Evolutionary conservation across 345 rosid genomes (phyloP), one percentile per base, ranked within the genome.

Genomic region (Eucalyptus sideroxylon): DNA sequence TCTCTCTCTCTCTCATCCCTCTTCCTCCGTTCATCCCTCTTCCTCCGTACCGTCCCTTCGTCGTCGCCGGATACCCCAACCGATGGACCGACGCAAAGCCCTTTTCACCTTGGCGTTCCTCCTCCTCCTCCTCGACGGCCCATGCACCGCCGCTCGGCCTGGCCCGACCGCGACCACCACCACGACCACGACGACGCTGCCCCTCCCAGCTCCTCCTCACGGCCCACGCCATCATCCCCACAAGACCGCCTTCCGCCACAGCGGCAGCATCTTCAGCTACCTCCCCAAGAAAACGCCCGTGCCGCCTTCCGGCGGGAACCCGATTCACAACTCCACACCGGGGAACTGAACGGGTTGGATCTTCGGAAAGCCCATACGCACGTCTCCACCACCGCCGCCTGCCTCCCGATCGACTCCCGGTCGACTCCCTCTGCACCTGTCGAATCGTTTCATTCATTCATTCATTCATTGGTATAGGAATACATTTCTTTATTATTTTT

Each of bases 41-140:
- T 50, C 51, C 16, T 50, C 51, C 51, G 50, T 49, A 2, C 50
- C 50, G 51, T 50, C 6, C 51, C 51, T 14, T 50, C 51, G 51
- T 50, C 51, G 51, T 50, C 51, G 51, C 51, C 51, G 51, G 6
- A 50, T 49, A 50, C 51, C 51, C 51, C 51, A 50, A 14, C 51
- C 51, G 51, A 50, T 50, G 51, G 51, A 14, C 51, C 16, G 0
- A 50, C 51, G 51, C 51, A 50, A 50, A 50, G 51, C 6, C 51
- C 51, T 50, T 50, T 14, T 0, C 51, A 0, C 6, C 51, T 5
- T 14, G 3, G 51, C 6, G 51, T 0, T 50, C 51, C 51, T 14
- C 51, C 6, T 50, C 47, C 51, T 14, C 16, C 16, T 50, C 51
- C 51, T 50, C 51, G 3, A 0, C 3, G 16, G 6, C 51, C 0